A percentile compares a stretch with the other conserved stretches of the same genome.
phyloP scores from a whole-genome alignment of 345 rosid species.

The Brassica nigra region DNA sequence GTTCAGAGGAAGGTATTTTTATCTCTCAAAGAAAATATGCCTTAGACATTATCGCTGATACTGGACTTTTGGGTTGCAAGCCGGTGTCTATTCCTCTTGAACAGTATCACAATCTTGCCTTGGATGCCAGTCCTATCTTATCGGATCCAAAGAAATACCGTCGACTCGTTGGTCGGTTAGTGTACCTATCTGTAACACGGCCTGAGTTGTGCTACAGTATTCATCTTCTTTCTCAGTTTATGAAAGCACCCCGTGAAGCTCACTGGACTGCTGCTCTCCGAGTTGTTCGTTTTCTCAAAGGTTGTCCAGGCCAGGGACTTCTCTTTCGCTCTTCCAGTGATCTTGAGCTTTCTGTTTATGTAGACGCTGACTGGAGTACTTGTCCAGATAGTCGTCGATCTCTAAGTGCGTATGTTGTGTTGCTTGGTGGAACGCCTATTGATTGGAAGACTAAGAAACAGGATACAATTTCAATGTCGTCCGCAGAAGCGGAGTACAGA shows the following conservation, averaged over 20 bases:
- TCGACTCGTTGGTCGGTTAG: neutral
- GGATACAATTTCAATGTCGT: neutral
- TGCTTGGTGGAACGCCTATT: neutral
- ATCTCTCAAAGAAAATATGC: neutral
- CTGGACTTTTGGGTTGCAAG: neutral
- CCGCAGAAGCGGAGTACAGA: neutral
- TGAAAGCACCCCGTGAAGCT: neutral
- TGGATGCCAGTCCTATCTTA: neutral
- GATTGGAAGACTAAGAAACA: neutral
- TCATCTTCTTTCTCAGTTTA: neutral
- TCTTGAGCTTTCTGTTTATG: neutral
- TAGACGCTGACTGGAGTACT: neutral
- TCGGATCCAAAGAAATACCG: neutral
- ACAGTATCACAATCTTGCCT: neutral
- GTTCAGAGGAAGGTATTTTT: neutral
- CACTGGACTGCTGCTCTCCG: neutral
- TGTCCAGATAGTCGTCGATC: neutral
- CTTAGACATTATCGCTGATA: neutral
- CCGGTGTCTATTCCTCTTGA: neutral
- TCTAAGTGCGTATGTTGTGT: neutral
- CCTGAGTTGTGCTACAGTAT: neutral
- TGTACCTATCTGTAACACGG: neutral
- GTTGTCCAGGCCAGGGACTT: neutral
- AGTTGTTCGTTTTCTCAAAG: neutral
- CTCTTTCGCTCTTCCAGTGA: neutral